A percentile compares a stretch with the other conserved stretches of the same genome.
Evolutionary conservation across 108 stramenopile genomes (phyloP).

Genomic region (Parmales sp.): DNA sequence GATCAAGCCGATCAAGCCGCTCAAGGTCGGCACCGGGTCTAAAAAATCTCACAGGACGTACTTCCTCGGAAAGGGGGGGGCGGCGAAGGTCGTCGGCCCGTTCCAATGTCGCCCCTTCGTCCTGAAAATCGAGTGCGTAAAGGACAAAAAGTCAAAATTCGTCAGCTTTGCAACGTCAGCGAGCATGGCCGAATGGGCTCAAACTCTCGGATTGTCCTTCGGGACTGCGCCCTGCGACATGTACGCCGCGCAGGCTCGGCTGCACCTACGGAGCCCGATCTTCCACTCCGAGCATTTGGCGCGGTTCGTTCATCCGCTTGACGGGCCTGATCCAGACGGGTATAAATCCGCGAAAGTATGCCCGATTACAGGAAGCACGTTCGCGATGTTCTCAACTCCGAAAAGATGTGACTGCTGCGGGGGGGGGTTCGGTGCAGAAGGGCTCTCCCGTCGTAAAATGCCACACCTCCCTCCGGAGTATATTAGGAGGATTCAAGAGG

Average conservation of each 20-base stretch:
- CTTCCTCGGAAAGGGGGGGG: too few relatives aligned
- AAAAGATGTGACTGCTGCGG: constrained; percentile 2
- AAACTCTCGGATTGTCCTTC: too few relatives aligned
- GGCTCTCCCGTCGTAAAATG: not conserved
- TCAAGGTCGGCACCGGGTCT: too few relatives aligned
- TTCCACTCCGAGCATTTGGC: not conserved
- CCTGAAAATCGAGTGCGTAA: too few relatives aligned
- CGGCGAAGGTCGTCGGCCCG: too few relatives aligned
- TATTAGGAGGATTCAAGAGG: not conserved
- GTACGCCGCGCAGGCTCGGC: not conserved
- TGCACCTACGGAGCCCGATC: not conserved
- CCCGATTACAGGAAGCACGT: not conserved
- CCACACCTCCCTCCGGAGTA: not conserved
- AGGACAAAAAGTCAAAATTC: too few relatives aligned
- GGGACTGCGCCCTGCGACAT: too few relatives aligned
- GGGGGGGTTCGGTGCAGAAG: not conserved
- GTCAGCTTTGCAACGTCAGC: too few relatives aligned
- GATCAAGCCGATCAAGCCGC: too few relatives aligned
- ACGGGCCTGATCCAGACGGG: not conserved
- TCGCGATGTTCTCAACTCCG: not conserved
- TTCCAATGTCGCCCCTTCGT: too few relatives aligned
- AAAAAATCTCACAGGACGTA: too few relatives aligned
- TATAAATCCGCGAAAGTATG: not conserved
- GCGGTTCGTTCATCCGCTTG: not conserved
- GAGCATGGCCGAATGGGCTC: too few relatives aligned